Conservation (phyloP, 2,329 filamentous ascomycete genomes). For the Hortaea werneckii region DNA sequence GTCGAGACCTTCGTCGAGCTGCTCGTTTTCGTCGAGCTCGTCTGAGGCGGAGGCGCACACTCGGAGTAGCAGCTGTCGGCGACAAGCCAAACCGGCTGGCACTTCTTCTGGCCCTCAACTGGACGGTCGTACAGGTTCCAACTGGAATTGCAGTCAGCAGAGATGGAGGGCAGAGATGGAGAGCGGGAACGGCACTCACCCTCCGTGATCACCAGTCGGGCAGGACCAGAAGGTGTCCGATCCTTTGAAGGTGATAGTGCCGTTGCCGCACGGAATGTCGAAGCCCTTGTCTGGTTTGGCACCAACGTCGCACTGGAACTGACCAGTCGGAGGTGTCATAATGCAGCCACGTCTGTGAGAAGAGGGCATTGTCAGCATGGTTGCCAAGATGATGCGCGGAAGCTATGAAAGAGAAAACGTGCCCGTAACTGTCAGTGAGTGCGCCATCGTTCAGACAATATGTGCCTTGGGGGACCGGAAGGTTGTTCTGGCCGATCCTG, state of each 20-base stretch:
- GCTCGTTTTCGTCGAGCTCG: no score
- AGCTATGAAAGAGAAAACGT: slow-evolving; percentile 16
- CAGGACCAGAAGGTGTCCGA: slow-evolving; percentile 50
- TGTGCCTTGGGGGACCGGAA: slow-evolving; percentile 27
- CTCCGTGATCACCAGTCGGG: slow-evolving; percentile 43
- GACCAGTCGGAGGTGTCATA: slow-evolving; percentile 48
- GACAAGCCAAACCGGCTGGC: slow-evolving; percentile 32
- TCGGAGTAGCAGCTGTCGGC: slow-evolving; percentile 1
- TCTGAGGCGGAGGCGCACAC: not conserved
- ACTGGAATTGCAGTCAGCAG: slow-evolving; percentile 12
- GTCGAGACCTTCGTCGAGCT: not conserved
- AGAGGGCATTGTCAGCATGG: not conserved
- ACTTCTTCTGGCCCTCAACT: slow-evolving; percentile 36
- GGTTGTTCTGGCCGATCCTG: slow-evolving; percentile 39
- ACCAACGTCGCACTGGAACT: slow-evolving; percentile 52
- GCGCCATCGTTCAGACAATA: slow-evolving; percentile 46
- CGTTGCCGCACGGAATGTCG: slow-evolving; percentile 42
- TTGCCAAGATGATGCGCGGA: not conserved
- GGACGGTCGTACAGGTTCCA: slow-evolving; percentile 46
- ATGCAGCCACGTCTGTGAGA: slow-evolving; percentile 43
- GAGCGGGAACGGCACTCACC: no score
- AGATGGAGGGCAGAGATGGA: no score
- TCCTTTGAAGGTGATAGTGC: slow-evolving; percentile 43
- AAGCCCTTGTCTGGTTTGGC: slow-evolving; percentile 46
- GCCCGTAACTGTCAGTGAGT: slow-evolving; percentile 46